Evolutionary conservation across 257 asterid species (phyloP).

Genomic region (Primulina eburnea): DNA sequence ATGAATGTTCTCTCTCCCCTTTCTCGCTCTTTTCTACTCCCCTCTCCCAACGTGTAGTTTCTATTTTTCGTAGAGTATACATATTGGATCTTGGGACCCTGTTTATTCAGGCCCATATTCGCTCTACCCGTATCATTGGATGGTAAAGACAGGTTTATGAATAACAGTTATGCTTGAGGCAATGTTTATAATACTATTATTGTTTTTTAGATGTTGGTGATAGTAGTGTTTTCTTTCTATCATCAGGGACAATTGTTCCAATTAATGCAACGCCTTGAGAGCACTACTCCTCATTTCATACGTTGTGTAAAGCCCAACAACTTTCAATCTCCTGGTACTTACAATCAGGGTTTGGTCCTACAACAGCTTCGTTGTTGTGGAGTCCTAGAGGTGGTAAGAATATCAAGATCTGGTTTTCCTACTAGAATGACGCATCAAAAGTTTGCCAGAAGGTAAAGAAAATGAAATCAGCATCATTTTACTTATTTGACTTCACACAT

Average conservation of each 20-base stretch:
- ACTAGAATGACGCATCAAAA: slow-evolving; percentile 94
- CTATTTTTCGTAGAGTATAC: neutral
- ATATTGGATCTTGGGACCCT: neutral
- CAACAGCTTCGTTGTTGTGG: slow-evolving; percentile 97
- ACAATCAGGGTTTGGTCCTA: slow-evolving; percentile 77
- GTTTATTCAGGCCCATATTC: neutral
- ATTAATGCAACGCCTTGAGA: slow-evolving; percentile 92
- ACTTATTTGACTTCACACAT: neutral
- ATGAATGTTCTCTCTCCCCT: neutral
- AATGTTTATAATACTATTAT: neutral
- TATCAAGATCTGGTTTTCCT: slow-evolving; percentile 97
- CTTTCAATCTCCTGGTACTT: slow-evolving; percentile 74
- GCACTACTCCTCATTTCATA: slow-evolving; percentile 91
- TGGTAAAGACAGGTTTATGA: neutral
- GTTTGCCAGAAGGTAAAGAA: slow-evolving; percentile 77
- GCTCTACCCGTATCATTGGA: neutral
- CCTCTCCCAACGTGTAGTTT: neutral
- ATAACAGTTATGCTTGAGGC: slow-evolving; percentile 6
- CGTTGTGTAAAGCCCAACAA: slow-evolving; percentile 98
- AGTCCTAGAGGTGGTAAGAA: slow-evolving; percentile 94
- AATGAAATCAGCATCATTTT: slow-evolving; percentile 9
- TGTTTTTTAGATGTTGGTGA: neutral
- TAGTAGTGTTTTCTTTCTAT: slow-evolving; percentile 9
- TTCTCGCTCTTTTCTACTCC: neutral
- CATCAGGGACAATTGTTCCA: slow-evolving; percentile 81